Base-by-base conservation (phyloP, 345 rosid species). In the Lumnitzera littorea region DNA sequence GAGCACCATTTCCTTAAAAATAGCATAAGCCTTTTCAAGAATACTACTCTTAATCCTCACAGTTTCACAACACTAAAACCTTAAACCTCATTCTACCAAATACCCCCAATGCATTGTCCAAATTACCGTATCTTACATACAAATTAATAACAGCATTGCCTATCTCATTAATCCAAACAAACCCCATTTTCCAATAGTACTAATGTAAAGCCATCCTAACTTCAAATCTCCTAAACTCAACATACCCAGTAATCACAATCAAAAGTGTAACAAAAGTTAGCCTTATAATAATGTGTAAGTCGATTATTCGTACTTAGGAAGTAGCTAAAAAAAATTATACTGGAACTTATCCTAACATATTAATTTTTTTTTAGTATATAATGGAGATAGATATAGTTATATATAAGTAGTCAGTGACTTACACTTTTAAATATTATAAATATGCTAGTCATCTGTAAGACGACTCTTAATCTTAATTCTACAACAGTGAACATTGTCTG, bases 1-100 rank as follows among this genome's bases (percentile, higher is more conserved):
- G 29, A 29, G 15, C 48, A 68, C 51, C 72, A 72, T 72, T 57
- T 63, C 66, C 36, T 27, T 59, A 52, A 67, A 72, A 31, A 63
- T 63, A 63, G 56, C 53, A 47, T 53, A 15, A 50, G 65, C 72
- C 51, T 72, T 50, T 50, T 25, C 31, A 16, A 53, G 51, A 16
- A 49, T 27, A 47, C 17, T 13, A 60, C 61, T 60, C 62, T 61
- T 72, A 58, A 65, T 27, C 31, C 2, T 27, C 3, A 5, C 68
- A 63, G 60, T 74, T 74, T 75, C 75, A 70, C 13, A 72, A 60
- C 56, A 70, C 69, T 36, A 67, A 55, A 62, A 67, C 74, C 62
- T 36, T 61, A 15, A 48, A 25, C 48, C 13, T 43, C 75, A 67
- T 63, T 17, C 23, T 53, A 11, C 31, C 56, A 57, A 70, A 70